phyloP scores from a whole-genome alignment of 352 stramenopile species.

The Pythium vanterpoolii region DNA sequence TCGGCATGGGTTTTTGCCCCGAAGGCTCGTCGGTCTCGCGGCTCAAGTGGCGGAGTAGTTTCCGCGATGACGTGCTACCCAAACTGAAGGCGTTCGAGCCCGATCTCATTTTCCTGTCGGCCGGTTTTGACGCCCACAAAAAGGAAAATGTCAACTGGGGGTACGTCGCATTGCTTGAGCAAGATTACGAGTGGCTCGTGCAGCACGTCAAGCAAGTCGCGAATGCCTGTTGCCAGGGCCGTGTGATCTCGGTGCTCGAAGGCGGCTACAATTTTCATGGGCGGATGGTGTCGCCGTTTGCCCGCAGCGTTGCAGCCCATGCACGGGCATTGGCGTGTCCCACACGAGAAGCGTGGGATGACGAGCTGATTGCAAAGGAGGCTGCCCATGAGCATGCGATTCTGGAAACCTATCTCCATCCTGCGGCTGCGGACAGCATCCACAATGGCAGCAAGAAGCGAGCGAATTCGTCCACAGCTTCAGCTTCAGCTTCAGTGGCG shows the following conservation, averaged over 20 bases:
- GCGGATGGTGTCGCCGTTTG: slow-evolving; percentile 78
- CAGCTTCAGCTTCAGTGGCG: too few species aligned
- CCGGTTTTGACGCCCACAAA: slow-evolving; percentile 79
- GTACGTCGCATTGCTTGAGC: slow-evolving; percentile 69
- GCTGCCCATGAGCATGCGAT: slow-evolving; percentile 43
- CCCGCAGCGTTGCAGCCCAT: slow-evolving; percentile 70
- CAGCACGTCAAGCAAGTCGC: slow-evolving; percentile 70
- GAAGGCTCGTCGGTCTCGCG: slow-evolving; percentile 57
- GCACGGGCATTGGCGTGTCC: slow-evolving; percentile 54
- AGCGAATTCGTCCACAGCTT: background rate
- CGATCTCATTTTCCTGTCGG: slow-evolving; percentile 80
- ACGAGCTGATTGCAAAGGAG: slow-evolving; percentile 45
- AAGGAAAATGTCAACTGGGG: slow-evolving; percentile 81
- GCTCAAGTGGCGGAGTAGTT: slow-evolving; percentile 71
- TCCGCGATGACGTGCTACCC: slow-evolving; percentile 62
- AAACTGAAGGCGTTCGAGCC: slow-evolving; percentile 57
- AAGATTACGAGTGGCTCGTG: slow-evolving; percentile 86
- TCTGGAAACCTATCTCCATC: slow-evolving; percentile 44
- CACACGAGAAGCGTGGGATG: slow-evolving; percentile 43
- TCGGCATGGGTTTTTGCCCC: slow-evolving; percentile 50
- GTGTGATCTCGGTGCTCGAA: slow-evolving; percentile 82
- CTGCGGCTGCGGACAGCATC: slow-evolving; percentile 4
- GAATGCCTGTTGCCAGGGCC: slow-evolving; percentile 62
- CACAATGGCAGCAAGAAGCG: slow-evolving; percentile 3
- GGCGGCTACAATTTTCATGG: slow-evolving; percentile 87